Conservation (phyloP, 1,139 yeast genomes). For the Taphrina deformans region DNA sequence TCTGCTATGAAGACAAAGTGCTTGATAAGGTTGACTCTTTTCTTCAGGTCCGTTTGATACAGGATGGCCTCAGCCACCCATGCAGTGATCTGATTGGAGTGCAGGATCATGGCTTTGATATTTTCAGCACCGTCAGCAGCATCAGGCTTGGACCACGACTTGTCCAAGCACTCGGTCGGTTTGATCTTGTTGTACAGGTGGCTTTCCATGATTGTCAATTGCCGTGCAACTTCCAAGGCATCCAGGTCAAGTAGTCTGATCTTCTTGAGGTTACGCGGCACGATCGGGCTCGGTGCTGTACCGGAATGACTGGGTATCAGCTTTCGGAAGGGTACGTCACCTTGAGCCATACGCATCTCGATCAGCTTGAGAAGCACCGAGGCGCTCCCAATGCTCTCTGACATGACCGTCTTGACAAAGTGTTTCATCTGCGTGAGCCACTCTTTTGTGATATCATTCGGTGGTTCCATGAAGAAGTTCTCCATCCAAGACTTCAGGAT, state of each 20-base stretch:
- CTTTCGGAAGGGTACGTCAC: slow-evolving; percentile 35
- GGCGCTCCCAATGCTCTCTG: slow-evolving; percentile 38
- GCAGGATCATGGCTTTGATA: slow-evolving; percentile 40
- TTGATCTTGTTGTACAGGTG: slow-evolving; percentile 65
- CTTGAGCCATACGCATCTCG: slow-evolving; percentile 36
- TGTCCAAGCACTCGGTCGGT: slow-evolving; percentile 72
- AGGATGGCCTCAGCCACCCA: slow-evolving; percentile 80
- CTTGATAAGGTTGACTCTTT: slow-evolving; percentile 68
- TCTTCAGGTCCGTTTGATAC: slow-evolving; percentile 59
- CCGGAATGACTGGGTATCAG: slow-evolving; percentile 37
- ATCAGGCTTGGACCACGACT: slow-evolving; percentile 55
- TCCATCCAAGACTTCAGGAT: slow-evolving; percentile 71
- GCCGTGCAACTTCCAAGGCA: slow-evolving; percentile 76
- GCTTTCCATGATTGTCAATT: slow-evolving; percentile 75
- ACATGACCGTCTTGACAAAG: slow-evolving; percentile 54
- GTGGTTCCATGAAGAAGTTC: slow-evolving; percentile 68
- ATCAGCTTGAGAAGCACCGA: slow-evolving; percentile 36
- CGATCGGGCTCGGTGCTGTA: slow-evolving; percentile 40
- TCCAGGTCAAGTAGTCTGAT: slow-evolving; percentile 61
- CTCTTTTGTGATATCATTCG: slow-evolving; percentile 46
- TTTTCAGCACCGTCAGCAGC: slow-evolving; percentile 51
- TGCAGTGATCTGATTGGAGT: slow-evolving; percentile 60
- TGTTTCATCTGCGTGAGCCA: slow-evolving; percentile 49
- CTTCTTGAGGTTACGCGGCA: slow-evolving; percentile 37
- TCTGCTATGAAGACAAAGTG: slow-evolving; percentile 56